These are phyloP conservation scores for Phytopythium vexans DNA, from an alignment of 352 stramenopile species.

Conservation along the genomic window DNA sequence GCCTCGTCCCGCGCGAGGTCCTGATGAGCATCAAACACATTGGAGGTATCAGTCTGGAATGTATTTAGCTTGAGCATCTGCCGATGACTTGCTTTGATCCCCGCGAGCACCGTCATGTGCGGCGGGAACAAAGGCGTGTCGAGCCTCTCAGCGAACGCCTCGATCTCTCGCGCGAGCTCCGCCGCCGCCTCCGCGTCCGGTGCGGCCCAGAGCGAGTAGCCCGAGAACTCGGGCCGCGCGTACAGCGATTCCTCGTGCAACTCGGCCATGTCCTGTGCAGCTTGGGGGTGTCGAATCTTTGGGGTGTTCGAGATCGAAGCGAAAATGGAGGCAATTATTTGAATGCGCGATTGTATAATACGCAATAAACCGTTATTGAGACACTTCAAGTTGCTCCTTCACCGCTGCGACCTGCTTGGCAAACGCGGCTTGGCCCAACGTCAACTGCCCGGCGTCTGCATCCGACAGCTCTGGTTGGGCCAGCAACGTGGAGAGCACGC, in stretches of 20 bases:
- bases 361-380: slow-evolving; percentile 18
- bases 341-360: too few species aligned
- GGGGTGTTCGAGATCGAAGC: background rate
- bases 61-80: background rate
- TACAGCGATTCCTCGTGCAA: slow-evolving; percentile 19
- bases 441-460: slow-evolving; percentile 30
- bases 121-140: slow-evolving; percentile 41
- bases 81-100: slow-evolving; percentile 22
- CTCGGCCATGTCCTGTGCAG: too few species aligned
- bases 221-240: slow-evolving; percentile 35
- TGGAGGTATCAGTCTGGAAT: background rate
- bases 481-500: slow-evolving; percentile 44
- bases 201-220: slow-evolving; percentile 63
- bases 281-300: background rate
- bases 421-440: slow-evolving; percentile 49
- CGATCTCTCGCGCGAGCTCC: slow-evolving; percentile 28
- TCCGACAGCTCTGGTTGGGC: slow-evolving; percentile 47
- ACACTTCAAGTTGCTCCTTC: slow-evolving; percentile 56
- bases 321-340: slow-evolving; percentile 20
- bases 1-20: slow-evolving; percentile 13
- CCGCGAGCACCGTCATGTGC: slow-evolving; percentile 62
- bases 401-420: slow-evolving; percentile 48
- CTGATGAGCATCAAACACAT: background rate
- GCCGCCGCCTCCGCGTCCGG: slow-evolving; percentile 14
- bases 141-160: slow-evolving; percentile 32